These are phyloP conservation scores for Nannochloropsis oceanica DNA, from an alignment of 108 stramenopile genomes.

Conservation along the genomic window DNA sequence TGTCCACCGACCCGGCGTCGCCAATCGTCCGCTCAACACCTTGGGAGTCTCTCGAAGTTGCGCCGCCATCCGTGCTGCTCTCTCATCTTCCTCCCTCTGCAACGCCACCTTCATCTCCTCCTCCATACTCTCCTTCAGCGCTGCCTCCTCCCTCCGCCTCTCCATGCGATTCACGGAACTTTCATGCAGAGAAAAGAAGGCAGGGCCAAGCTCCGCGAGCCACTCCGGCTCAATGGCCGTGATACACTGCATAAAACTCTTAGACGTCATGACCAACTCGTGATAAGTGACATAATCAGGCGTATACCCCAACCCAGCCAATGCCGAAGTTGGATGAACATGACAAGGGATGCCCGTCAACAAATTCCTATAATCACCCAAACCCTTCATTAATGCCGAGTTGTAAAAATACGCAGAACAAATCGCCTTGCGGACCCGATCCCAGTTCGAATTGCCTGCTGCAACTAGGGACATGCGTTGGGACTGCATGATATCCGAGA, in stretches of 20 bases:
- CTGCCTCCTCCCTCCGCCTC: not conserved
- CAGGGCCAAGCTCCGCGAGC: conserved; percentile 94
- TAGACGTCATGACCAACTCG: conserved; percentile 89
- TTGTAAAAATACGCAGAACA: conserved; percentile 99
- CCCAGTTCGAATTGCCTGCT: conserved; percentile 74
- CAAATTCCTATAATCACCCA: conserved; percentile 98
- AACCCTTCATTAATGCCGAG: conserved; percentile 84
- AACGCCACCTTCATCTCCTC: not conserved
- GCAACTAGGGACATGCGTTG: conserved; percentile 59
- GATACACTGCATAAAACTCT: conserved; percentile 96
- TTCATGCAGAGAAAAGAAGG: conserved; percentile 72
- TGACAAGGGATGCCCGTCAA: conserved; percentile 71
- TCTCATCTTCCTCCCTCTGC: not conserved
- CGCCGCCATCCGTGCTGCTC: not conserved
- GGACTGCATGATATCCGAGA: conserved; percentile 88
- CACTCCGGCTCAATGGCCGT: conserved; percentile 97
- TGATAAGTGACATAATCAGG: conserved; percentile 97
- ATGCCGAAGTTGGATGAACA: conserved; percentile 58
- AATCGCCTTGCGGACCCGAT: conserved; percentile 86
- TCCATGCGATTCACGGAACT: not conserved
- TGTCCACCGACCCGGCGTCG: not conserved
- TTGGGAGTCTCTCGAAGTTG: not conserved
- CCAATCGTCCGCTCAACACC: not conserved
- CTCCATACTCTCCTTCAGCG: not conserved
- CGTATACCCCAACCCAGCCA: conserved; percentile 90